Conservation (phyloP, 495 filamentous ascomycete genomes). For the Friedmanniomyces simplex region DNA sequence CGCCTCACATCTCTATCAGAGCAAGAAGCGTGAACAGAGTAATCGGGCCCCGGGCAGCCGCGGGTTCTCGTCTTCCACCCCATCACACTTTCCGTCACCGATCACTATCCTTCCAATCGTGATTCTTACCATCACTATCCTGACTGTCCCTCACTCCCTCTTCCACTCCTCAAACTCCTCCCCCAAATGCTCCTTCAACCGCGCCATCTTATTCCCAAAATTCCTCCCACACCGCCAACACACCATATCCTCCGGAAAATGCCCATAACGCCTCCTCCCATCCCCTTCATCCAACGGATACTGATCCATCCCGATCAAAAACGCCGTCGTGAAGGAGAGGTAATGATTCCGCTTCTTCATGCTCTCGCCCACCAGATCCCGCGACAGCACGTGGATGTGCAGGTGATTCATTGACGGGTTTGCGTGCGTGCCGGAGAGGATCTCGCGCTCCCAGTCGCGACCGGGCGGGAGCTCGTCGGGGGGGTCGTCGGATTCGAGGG, state of each 20-base stretch:
- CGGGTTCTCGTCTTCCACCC: too few relatives aligned
- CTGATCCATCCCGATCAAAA: constrained; percentile 70
- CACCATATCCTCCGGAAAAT: constrained; percentile 49
- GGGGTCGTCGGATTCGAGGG: constrained; percentile 37
- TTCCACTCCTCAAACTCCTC: constrained; percentile 78
- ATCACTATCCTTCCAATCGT: background rate
- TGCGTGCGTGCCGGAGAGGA: constrained; percentile 72
- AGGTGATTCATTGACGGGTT: constrained; percentile 87
- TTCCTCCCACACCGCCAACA: constrained; percentile 80
- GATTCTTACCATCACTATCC: too few relatives aligned
- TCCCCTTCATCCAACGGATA: constrained; percentile 64
- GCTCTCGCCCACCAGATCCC: constrained; percentile 57
- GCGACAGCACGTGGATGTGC: constrained; percentile 77
- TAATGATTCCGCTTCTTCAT: constrained; percentile 83
- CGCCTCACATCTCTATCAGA: too few relatives aligned
- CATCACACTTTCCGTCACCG: background rate
- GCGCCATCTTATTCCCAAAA: constrained; percentile 61
- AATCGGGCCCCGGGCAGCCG: background rate
- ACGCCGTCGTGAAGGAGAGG: constrained; percentile 80
- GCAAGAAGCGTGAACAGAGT: background rate
- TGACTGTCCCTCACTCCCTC: constrained; percentile 39
- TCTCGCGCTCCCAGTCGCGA: constrained; percentile 67
- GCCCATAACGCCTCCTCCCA: constrained; percentile 47
- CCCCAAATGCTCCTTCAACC: constrained; percentile 69
- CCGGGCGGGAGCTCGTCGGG: constrained; percentile 48